These are phyloP conservation scores for Geotrichum restrictum DNA, from an alignment of 1,139 yeast species.

Conservation along the genomic window DNA sequence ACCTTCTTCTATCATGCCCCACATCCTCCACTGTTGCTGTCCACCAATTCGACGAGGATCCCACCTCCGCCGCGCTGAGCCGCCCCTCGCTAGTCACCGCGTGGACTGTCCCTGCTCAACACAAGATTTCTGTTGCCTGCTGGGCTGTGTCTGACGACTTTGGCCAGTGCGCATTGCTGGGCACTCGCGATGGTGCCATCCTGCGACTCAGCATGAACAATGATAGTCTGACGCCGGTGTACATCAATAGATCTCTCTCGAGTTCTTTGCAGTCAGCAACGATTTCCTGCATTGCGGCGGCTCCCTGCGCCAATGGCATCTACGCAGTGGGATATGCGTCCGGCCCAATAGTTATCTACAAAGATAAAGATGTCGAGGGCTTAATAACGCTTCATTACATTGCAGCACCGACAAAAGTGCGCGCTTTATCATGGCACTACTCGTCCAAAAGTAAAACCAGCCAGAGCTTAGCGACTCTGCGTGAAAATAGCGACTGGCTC, in stretches of 20 bases:
- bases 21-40: constrained; percentile 10
- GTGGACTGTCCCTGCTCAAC: constrained; percentile 8
- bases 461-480: constrained; percentile 20
- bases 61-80: not conserved
- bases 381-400: constrained; percentile 8
- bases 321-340: constrained; percentile 21
- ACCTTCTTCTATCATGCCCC: constrained; percentile 17
- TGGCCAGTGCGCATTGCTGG: constrained; percentile 16
- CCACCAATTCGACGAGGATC: constrained; percentile 11
- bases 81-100: constrained; percentile 7
- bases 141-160: constrained; percentile 15
- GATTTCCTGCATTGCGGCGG: constrained; percentile 20
- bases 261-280: constrained; percentile 13
- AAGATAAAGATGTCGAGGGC: constrained; percentile 9
- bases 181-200: constrained; percentile 20
- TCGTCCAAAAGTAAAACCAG: constrained; percentile 13
- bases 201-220: constrained; percentile 12
- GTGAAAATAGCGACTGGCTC: constrained; percentile 18
- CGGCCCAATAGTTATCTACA: constrained; percentile 18
- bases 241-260: not conserved
- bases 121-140: constrained; percentile 19
- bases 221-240: constrained; percentile 1
- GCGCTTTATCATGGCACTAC: constrained; percentile 22
- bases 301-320: constrained; percentile 21
- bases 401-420: constrained; percentile 15